Conservation (phyloP, 2,329 filamentous ascomycete genomes). For the Pseudogymnoascus sp. region DNA sequence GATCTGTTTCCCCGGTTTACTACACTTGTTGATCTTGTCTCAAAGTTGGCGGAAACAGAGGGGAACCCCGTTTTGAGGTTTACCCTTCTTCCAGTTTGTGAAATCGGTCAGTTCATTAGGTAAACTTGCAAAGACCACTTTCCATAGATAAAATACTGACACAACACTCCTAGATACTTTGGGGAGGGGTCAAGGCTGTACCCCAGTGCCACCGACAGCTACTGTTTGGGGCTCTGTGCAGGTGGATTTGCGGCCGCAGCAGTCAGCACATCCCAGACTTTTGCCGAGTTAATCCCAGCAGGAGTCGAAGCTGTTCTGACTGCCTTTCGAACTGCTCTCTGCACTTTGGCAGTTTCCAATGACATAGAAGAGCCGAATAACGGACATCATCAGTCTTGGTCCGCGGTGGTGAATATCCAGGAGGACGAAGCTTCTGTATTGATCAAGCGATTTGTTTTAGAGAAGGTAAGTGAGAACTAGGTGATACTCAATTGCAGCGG, state of each 20-base stretch:
- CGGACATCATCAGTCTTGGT: conserved; percentile 12
- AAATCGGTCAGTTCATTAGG: conserved; percentile 3
- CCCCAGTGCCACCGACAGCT: not conserved
- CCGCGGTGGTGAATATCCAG: not conserved
- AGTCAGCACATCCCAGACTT: conserved; percentile 18
- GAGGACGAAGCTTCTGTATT: not conserved
- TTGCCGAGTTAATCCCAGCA: conserved; percentile 19
- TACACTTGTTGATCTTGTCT: conserved; percentile 3
- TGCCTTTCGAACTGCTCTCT: conserved; percentile 20
- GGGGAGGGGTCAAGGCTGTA: not conserved
- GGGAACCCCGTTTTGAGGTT: not conserved
- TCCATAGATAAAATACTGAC: not conserved
- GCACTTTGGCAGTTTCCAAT: not conserved
- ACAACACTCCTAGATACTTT: not conserved
- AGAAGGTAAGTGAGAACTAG: not conserved
- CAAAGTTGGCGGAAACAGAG: not conserved
- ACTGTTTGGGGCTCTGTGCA: conserved; percentile 21
- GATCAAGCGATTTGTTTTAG: conserved; percentile 4
- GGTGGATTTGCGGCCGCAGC: conserved; percentile 23
- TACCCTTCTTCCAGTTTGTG: not conserved
- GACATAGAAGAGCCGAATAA: not conserved
- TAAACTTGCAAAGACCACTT: not conserved
- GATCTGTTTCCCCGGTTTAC: not conserved
- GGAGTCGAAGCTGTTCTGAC: conserved; percentile 22
- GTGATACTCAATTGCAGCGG: not conserved